Evolutionary conservation across 164 flowering plant species (phyloP).

Genomic region (Echeveria elegans): DNA sequence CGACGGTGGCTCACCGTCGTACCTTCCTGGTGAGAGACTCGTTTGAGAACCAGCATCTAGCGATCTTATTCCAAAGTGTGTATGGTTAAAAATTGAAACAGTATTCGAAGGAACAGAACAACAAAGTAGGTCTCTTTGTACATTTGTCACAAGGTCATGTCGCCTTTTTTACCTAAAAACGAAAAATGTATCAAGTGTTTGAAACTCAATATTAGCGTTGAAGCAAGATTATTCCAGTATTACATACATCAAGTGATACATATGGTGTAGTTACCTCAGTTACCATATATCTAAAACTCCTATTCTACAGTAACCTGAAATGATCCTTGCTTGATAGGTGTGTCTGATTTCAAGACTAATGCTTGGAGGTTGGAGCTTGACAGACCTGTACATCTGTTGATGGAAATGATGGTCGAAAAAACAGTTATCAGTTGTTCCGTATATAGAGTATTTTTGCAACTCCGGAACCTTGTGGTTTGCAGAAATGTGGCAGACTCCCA

Average conservation of each 20-base stretch:
- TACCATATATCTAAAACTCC: conserved; percentile 42
- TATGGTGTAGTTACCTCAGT: conserved; percentile 8
- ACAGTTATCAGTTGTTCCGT: conserved; percentile 29
- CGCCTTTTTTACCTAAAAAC: not conserved
- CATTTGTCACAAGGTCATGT: not conserved
- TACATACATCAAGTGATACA: no score
- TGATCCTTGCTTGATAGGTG: conserved; percentile 53
- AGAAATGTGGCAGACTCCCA: conserved; percentile 58
- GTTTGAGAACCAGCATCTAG: conserved; percentile 18
- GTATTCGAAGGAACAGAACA: not conserved
- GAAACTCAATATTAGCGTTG: not conserved
- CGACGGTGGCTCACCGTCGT: conserved; percentile 60
- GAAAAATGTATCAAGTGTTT: not conserved
- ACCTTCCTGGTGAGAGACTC: conserved; percentile 60
- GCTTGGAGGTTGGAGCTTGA: conserved; percentile 55
- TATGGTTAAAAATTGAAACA: not conserved
- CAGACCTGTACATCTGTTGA: conserved; percentile 59
- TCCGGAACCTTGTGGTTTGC: conserved; percentile 59
- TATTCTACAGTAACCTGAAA: conserved; percentile 73
- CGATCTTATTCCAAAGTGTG: not conserved
- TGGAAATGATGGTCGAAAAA: conserved; percentile 78
- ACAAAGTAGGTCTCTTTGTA: not conserved
- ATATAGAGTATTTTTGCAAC: conserved; percentile 34
- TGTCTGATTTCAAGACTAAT: conserved; percentile 11
- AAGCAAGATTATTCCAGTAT: not conserved